Conservation (phyloP, 129 eudicot species). For the Helichrysum umbraculigerum region DNA sequence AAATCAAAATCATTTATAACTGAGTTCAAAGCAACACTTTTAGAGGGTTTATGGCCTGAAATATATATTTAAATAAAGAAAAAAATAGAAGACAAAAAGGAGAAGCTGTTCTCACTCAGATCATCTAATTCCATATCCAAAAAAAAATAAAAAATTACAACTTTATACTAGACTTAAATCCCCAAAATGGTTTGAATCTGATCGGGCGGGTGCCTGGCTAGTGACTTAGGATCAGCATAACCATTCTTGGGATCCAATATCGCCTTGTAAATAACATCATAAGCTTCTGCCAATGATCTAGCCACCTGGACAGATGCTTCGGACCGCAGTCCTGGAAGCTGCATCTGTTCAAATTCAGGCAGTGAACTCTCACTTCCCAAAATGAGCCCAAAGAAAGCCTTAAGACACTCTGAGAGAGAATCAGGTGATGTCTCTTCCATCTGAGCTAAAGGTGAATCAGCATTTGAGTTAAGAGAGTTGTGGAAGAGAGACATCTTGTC, state of each 20-base stretch:
- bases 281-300: constrained; percentile 68
- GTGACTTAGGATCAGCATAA: constrained; percentile 77
- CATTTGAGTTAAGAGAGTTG: constrained; percentile 16
- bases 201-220: constrained; percentile 97
- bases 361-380: constrained; percentile 83
- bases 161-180: constrained; percentile 42
- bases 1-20: background rate
- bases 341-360: constrained; percentile 90
- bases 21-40: background rate
- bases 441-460: constrained; percentile 60
- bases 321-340: constrained; percentile 77
- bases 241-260: constrained; percentile 73
- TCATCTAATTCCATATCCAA: background rate
- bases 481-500: constrained; percentile 70
- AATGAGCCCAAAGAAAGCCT: constrained; percentile 81
- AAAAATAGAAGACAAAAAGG: background rate
- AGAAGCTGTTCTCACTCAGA: background rate
- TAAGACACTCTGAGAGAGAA: constrained; percentile 69
- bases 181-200: constrained; percentile 96
- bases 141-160: constrained; percentile 6
- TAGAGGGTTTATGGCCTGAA: background rate
- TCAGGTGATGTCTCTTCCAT: constrained; percentile 71
- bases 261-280: constrained; percentile 73
- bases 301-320: constrained; percentile 74
- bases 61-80: background rate